Evolutionary conservation across 495 filamentous ascomycete species (phyloP), one percentile per base, ranked within the genome.

Genomic region (Hypomontagnella monticulosa): DNA sequence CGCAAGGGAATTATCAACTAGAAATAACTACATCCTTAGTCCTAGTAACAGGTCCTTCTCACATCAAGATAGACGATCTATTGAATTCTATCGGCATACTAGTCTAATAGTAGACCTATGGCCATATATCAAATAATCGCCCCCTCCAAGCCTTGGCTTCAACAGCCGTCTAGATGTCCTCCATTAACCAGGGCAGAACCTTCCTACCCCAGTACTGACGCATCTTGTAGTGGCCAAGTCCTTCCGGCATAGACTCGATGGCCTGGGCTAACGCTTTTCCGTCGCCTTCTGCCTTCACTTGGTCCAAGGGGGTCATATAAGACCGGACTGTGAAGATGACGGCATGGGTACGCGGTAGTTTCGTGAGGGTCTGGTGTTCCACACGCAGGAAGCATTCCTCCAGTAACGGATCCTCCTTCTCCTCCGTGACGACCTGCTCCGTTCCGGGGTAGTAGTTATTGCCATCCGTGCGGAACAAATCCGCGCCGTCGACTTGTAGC

Each of bases 241-340:
- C 63, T 71, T 75, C 51, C 76, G 65, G 80, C 73, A 91, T 72
- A 5, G 89, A 89, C 56, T 90, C 87, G 71, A 91, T 87, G 0
- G 88, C 89, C 11, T 69, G 64, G 1, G 85, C 87, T 36, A 93
- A 66, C 9, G 82, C 84, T 69, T 85, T 81, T 0, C 83, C 84
- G 4, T 80, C 65, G 0, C 88, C 89, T 65, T 91, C 89, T 3
- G 81, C 83, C 73, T 85, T 89, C 52, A 93, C 78, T 18, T 87
- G 75, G 14, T 70, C 61, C 3, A 93, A 69, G 4, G 84, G 80
- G 62, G 90, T 91, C 49, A 85, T 76, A 75, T 91, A 93, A n/a
- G 87, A 92, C 73, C 91, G 87, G 64, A 92, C 85, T 14, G 75
- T 81, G 68, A 93, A 91, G 1, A 92, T 82, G 8, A 92, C 48